A percentile compares a stretch with the other conserved stretches of the same genome.
Evolutionary conservation across 2,329 filamentous ascomycete genomes (phyloP).

Genomic region (Fusarium sambucinum): DNA sequence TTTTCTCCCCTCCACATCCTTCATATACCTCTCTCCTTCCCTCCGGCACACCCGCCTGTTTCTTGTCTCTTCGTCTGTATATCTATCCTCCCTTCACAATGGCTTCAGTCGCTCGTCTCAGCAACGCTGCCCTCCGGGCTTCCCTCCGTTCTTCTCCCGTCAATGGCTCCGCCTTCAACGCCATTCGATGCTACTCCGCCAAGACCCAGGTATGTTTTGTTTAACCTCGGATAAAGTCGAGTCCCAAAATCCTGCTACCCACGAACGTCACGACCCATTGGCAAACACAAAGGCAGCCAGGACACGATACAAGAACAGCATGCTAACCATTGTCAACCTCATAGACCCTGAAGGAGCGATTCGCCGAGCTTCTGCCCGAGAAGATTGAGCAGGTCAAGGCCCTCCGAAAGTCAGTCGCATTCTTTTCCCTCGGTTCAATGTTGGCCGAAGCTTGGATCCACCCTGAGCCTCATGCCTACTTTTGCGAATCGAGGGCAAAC

Average conservation of each 20-base stretch:
- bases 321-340: constrained; percentile 17
- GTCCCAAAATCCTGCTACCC: constrained; percentile 16
- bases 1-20: constrained; percentile 50
- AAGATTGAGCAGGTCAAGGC: constrained; percentile 99
- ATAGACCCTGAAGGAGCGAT: constrained; percentile 97
- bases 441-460: constrained; percentile 29
- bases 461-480: constrained; percentile 23
- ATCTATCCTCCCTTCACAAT: constrained; percentile 64
- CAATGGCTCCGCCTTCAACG: constrained; percentile 81
- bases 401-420: constrained; percentile 83
- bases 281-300: neutral
- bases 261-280: constrained; percentile 20
- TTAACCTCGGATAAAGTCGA: constrained; percentile 24
- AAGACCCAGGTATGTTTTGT: constrained; percentile 85
- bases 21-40: constrained; percentile 50
- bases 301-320: neutral
- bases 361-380: constrained; percentile 93
- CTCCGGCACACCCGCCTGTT: constrained; percentile 50
- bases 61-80: constrained; percentile 50
- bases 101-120: constrained; percentile 85
- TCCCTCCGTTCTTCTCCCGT: constrained; percentile 76
- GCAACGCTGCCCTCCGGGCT: constrained; percentile 84
- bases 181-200: constrained; percentile 89
- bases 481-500: constrained; percentile 7
- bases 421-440: constrained; percentile 30